Percentiles rank a stretch among this genome's conserved stretches.
Evolutionary conservation across 1,284 basidiomycete species (phyloP).

Genomic region (Rhodotorula sp.): DNA sequence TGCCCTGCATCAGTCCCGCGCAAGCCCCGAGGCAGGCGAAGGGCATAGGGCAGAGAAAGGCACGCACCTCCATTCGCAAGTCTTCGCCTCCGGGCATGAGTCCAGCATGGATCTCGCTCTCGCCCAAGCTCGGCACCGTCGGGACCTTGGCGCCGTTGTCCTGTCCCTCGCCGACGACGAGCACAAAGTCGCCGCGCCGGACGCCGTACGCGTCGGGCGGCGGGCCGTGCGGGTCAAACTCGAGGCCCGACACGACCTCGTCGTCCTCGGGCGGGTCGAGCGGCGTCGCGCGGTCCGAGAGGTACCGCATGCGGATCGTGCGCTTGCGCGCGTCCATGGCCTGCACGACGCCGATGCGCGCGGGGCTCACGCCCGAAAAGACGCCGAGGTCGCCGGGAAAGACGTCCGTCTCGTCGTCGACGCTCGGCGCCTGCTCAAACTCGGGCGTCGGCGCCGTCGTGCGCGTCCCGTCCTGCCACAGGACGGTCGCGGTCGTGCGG

Average conservation of each 20-base stretch:
- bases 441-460: conserved; percentile 63
- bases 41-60: conserved; percentile 38
- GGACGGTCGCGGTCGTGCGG: conserved; percentile 65
- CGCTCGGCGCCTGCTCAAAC: conserved; percentile 70
- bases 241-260: conserved; percentile 58
- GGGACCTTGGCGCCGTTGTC: conserved; percentile 69
- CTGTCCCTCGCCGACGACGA: conserved; percentile 66
- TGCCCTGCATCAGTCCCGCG: not conserved
- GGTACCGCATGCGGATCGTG: conserved; percentile 45
- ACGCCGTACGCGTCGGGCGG: conserved; percentile 70
- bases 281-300: conserved; percentile 55
- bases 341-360: conserved; percentile 73
- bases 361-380: conserved; percentile 68
- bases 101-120: conserved; percentile 73
- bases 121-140: conserved; percentile 72
- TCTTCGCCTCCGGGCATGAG: conserved; percentile 57
- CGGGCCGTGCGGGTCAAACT: conserved; percentile 77
- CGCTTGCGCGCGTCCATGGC: conserved; percentile 47
- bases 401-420: conserved; percentile 52
- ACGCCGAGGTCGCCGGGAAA: conserved; percentile 80
- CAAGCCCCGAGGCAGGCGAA: not conserved
- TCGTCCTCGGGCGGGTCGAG: conserved; percentile 64
- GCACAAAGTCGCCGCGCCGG: conserved; percentile 77
- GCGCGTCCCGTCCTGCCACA: conserved; percentile 83
- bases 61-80: conserved; percentile 55